These are phyloP conservation scores for Fonsecaea nubica DNA, from an alignment of 2,329 filamentous ascomycete species.

Conservation along the genomic window DNA sequence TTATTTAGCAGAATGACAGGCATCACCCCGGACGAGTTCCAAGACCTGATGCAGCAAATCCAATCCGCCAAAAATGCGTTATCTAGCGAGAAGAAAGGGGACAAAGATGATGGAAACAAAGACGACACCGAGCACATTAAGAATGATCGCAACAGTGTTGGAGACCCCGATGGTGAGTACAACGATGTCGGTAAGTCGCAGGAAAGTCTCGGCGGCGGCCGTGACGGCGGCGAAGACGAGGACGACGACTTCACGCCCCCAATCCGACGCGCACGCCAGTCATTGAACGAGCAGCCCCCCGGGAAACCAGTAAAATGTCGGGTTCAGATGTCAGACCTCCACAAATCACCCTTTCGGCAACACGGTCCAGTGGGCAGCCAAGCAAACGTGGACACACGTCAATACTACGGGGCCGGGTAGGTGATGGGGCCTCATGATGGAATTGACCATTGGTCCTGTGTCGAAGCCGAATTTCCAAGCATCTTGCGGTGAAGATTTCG, in stretches of 20 bases:
- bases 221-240: neutral
- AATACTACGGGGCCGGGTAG: too few species aligned
- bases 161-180: neutral
- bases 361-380: too few species aligned
- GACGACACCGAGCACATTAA: neutral
- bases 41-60: neutral
- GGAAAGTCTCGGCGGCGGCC: neutral
- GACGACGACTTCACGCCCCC: neutral
- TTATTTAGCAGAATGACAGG: slow-evolving; percentile 3
- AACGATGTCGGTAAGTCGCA: neutral
- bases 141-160: neutral
- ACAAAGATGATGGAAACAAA: neutral
- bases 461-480: too few species aligned
- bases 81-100: neutral
- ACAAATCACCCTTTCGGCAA: neutral
- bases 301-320: neutral
- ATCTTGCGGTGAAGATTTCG: too few species aligned
- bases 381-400: too few species aligned
- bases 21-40: neutral
- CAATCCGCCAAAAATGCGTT: neutral
- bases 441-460: too few species aligned
- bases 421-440: too few species aligned
- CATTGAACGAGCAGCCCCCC: neutral
- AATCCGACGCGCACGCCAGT: neutral
- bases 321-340: too few species aligned